Conservation (phyloP, 2,329 filamentous ascomycete species). For the Venturia asperata region DNA sequence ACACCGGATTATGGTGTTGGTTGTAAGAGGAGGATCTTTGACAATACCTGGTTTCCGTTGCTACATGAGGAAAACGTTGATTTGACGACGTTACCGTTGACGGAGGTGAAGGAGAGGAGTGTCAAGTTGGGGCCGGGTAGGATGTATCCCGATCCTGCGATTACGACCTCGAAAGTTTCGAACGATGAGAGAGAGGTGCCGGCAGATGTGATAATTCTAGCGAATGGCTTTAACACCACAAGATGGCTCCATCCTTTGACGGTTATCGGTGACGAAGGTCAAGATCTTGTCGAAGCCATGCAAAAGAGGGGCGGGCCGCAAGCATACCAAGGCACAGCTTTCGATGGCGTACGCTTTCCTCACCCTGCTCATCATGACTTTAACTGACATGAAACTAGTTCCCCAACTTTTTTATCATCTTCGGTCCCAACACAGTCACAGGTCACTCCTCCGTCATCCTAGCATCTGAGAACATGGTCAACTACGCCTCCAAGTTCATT, state of each 20-base stretch:
- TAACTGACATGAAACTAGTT: constrained; percentile 26
- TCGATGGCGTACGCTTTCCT: constrained; percentile 42
- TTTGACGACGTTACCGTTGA: constrained; percentile 46
- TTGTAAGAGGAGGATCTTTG: constrained; percentile 58
- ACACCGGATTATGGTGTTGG: constrained; percentile 56
- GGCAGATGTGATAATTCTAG: constrained; percentile 55
- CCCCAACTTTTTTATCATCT: constrained; percentile 59
- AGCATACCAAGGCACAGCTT: constrained; percentile 52
- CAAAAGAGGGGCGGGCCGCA: constrained; percentile 51
- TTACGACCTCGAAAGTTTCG: constrained; percentile 20
- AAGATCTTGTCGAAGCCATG: constrained; percentile 51
- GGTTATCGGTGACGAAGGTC: constrained; percentile 45
- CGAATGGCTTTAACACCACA: constrained; percentile 54
- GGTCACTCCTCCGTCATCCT: constrained; percentile 56
- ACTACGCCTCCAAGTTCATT: constrained; percentile 54
- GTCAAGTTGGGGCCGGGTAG: constrained; percentile 47
- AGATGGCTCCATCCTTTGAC: constrained; percentile 48
- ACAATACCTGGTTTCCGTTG: constrained; percentile 48
- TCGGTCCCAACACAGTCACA: constrained; percentile 57
- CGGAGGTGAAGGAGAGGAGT: constrained; percentile 42
- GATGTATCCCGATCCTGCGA: constrained; percentile 34
- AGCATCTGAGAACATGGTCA: constrained; percentile 54
- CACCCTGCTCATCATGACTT: background rate
- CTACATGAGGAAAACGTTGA: constrained; percentile 49
- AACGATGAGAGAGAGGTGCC: constrained; percentile 39